Base-by-base conservation (phyloP, 441 rosid genomes). In the Theobroma grandiflorum region DNA sequence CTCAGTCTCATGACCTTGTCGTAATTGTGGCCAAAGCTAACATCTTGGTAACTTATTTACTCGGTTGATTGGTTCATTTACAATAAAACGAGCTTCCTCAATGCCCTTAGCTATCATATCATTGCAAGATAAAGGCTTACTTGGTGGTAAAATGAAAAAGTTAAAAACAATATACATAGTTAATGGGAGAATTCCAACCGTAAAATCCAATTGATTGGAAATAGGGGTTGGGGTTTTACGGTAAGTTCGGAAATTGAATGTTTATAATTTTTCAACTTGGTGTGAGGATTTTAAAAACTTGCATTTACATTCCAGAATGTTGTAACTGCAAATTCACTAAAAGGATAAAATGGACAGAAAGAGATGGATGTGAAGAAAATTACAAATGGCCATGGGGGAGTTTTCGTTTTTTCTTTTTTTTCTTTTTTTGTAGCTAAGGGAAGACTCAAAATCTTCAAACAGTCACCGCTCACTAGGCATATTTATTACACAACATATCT, bases 401-500 rank as follows among this genome's bases (percentile, higher is more conserved):
- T 1, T 26, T 26, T 0, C 0, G 31, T 26, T 26, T 26, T 26
- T 26, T n/a, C n/a, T n/a, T 26, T 26, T 26, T 26, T 26, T 26
- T 26, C 0, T 26, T 26, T 26, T 42, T 42, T 42, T 42, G 53
- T 50, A 14, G 4, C 4, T 50, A 50, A 14, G 53, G 53, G 53
- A 50, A 18, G 31, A 26, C 31, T 26, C 31, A 26, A 26, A 26
- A 26, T 26, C 31, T 26, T 50, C 31, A 58, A 22, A 20, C 20
- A n/a, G 11, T 26, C 59, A 71, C 20, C 50, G 16, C 35, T 74
- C 20, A 63, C 45, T 55, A 50, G 63, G 76, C 72, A 76, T 80
- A 85, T 85, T 87, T 83, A 73, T 77, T 73, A 82, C 83, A 65
- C 68, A 59, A 26, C 33, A 49, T 18, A 74, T 75, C 82, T 26